Evolutionary conservation across 768 basidiomycete species (phyloP), one percentile per base, ranked within the genome.

Genomic region (Polyporus arcularius): DNA sequence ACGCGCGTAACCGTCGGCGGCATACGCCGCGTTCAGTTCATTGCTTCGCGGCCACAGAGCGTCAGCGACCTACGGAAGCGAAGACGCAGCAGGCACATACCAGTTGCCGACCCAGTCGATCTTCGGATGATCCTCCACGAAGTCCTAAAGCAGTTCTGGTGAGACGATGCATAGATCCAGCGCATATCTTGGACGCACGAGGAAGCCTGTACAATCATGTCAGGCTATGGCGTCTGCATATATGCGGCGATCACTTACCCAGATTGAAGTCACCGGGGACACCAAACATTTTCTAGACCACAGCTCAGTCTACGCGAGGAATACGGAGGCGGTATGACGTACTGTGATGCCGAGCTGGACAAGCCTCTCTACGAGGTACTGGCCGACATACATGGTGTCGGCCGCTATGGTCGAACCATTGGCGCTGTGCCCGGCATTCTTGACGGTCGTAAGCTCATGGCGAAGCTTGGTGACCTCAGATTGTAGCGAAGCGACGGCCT

Each of bases 1-100:
- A 58, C 96, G 84, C 18, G 95, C 92, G 72, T 96, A 96, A 11
- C 95, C 95, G 69, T 96, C 94, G 0, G 92, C 92, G 15, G 95
- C 95, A 73, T 97, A 97, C 0, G 92, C 81, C 0, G 92, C 90
- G 64, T 95, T 92, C 49, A 95, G 79, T 70, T 94, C 90, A 61
- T 93, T 92, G 65, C 90, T 91, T 60, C 18, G 47, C 4, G 18
- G 10, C 31, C 15, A 30, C 6, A 1, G 14, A 45, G 21, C 14
- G 41, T 28, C 35, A 31, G 32, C 16, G 12, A 26, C 4, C 1
- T 38, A 4, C 2, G 21, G 32, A 42, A 21, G 38, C 2, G 21
- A 30, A 38, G 11, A 48, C 16, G 21, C 43, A 53, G n/a, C 42
- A 38, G 15, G 4, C 0, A 55, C 76, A 6, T 72, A 88, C 89